Evolutionary conservation across 805 yeast species (phyloP).

Genomic region (Candida anglica): DNA sequence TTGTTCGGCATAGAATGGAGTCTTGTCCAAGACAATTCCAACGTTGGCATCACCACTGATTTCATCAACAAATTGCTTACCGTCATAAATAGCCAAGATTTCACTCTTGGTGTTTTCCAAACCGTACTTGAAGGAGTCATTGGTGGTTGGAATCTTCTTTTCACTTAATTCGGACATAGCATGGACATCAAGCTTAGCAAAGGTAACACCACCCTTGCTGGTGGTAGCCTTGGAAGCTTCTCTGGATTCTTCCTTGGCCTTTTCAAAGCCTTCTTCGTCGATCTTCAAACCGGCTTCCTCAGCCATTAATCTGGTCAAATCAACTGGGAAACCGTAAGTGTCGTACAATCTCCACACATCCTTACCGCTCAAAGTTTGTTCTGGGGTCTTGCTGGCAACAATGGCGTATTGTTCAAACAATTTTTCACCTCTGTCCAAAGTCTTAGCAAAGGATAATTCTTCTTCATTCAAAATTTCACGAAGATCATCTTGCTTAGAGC

Average conservation of each 20-base stretch:
- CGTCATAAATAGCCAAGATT: constrained; percentile 68
- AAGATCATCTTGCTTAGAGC: constrained; percentile 64
- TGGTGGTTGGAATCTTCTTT: constrained; percentile 68
- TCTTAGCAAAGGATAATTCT: constrained; percentile 90
- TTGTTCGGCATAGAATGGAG: constrained; percentile 97
- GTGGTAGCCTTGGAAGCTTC: constrained; percentile 95
- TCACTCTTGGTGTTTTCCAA: constrained; percentile 64
- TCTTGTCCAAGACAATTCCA: constrained; percentile 83
- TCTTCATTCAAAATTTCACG: constrained; percentile 94
- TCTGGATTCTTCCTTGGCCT: constrained; percentile 81
- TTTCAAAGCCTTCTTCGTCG: constrained; percentile 89
- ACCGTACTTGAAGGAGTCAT: constrained; percentile 78
- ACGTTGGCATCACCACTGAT: constrained; percentile 43
- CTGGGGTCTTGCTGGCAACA: constrained; percentile 70
- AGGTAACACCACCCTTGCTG: constrained; percentile 47
- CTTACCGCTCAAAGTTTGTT: constrained; percentile 78
- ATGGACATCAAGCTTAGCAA: constrained; percentile 88
- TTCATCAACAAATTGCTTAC: constrained; percentile 53
- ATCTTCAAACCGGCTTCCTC: constrained; percentile 93
- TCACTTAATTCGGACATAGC: constrained; percentile 68
- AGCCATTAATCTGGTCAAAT: constrained; percentile 96
- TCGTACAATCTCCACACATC: constrained; percentile 99
- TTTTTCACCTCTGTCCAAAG: constrained; percentile 97
- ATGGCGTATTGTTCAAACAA: constrained; percentile 90
- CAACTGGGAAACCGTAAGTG: constrained; percentile 99